These are phyloP conservation scores for Speleostelium caveatum DNA, from an alignment of 78 protist genomes.

Conservation along the genomic window DNA sequence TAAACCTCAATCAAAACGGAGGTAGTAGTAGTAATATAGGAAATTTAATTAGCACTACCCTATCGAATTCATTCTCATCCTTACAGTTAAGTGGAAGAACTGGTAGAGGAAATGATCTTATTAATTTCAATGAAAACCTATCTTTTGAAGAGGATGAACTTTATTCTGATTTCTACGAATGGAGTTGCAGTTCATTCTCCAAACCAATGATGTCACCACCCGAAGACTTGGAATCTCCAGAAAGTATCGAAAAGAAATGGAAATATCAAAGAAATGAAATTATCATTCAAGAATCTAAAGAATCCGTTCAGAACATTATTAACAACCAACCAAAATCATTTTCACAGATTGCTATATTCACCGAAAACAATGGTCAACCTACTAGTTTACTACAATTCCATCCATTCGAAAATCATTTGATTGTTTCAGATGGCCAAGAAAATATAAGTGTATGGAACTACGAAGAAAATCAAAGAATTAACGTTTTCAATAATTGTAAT, in stretches of 20 bases:
- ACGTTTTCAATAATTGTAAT: conserved; percentile 78
- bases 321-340: conserved; percentile 54
- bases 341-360: conserved; percentile 55
- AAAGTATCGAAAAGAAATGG: conserved; percentile 81
- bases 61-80: background rate
- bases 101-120: background rate
- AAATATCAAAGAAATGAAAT: conserved; percentile 65
- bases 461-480: conserved; percentile 41
- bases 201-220: conserved; percentile 76
- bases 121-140: background rate
- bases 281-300: conserved; percentile 66
- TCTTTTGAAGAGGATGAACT: conserved; percentile 77
- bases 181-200: conserved; percentile 79
- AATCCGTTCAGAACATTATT: conserved; percentile 45
- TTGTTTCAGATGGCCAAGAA: conserved; percentile 74
- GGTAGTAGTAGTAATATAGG: background rate
- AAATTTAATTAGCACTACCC: background rate
- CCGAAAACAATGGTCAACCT: conserved; percentile 49
- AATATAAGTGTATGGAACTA: conserved; percentile 85
- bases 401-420: conserved; percentile 76
- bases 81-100: background rate
- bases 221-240: conserved; percentile 75
- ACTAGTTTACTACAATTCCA: conserved; percentile 68
- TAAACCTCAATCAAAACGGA: background rate
- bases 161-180: conserved; percentile 72